Evolutionary conservation across 441 rosid species (phyloP).

Genomic region (Brassica balearica): DNA sequence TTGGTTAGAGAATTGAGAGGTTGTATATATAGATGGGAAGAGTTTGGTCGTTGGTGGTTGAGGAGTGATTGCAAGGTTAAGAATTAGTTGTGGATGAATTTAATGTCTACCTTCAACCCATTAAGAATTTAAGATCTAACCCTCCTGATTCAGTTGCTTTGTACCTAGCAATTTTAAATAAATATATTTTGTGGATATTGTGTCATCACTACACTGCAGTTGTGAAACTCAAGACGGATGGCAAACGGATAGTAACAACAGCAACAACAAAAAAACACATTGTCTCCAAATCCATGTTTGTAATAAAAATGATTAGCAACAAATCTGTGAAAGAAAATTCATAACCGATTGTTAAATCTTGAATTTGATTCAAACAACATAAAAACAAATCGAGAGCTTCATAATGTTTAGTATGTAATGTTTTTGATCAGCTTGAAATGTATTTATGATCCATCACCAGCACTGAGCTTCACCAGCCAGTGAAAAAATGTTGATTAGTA

Average conservation of each 20-base stretch:
- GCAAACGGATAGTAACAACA: background rate
- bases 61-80: slow-evolving; percentile 29
- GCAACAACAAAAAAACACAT: too few relatives aligned
- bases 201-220: background rate
- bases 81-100: slow-evolving; percentile 40
- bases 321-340: background rate
- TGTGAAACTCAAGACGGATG: background rate
- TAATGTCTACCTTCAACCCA: slow-evolving; percentile 32
- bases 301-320: background rate
- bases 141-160: slow-evolving; percentile 19
- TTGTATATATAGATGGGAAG: slow-evolving; percentile 21
- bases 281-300: background rate
- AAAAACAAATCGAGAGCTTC: background rate
- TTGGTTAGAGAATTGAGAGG: slow-evolving; percentile 22
- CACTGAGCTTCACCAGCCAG: background rate
- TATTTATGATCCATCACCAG: background rate
- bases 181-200: background rate
- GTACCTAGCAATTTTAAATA: slow-evolving; percentile 1
- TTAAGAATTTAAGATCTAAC: slow-evolving; percentile 17
- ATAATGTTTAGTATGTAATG: background rate
- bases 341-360: background rate
- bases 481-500: too few relatives aligned
- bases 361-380: background rate
- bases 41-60: slow-evolving; percentile 33
- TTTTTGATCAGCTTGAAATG: background rate